Evolutionary conservation across 2,329 filamentous ascomycete genomes (phyloP).

Genomic region (Ophiostoma pallidulum): DNA sequence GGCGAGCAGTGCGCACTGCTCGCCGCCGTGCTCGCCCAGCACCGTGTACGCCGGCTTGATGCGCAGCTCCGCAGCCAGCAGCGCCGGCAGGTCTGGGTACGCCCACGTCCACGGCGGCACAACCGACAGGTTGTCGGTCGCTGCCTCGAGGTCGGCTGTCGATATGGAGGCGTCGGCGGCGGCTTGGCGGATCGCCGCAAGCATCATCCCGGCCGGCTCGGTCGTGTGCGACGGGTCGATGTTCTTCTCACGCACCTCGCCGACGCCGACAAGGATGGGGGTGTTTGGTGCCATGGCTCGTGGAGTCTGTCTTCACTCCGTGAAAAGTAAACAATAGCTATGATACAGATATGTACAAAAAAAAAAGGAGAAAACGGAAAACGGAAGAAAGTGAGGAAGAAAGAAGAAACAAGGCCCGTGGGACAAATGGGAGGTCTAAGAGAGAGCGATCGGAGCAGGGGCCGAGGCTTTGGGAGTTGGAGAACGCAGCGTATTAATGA

Average conservation of each 20-base stretch:
- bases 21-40: constrained; percentile 10
- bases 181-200: constrained; percentile 6
- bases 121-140: constrained; percentile 9
- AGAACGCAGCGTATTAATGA: too few species aligned
- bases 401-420: too few species aligned
- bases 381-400: too few species aligned
- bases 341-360: too few species aligned
- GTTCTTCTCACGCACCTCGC: constrained; percentile 10
- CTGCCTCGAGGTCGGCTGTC: not conserved
- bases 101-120: constrained; percentile 12
- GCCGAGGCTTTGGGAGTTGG: too few species aligned
- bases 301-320: too few species aligned
- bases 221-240: constrained; percentile 1
- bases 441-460: too few species aligned
- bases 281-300: too few species aligned
- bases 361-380: too few species aligned
- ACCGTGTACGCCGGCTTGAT: not conserved
- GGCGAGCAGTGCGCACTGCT: constrained; percentile 8
- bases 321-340: too few species aligned
- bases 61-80: constrained; percentile 1
- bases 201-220: constrained; percentile 10
- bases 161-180: not conserved
- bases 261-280: constrained; percentile 11
- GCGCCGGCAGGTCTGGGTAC: constrained; percentile 7
- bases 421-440: too few species aligned